phyloP scores from a whole-genome alignment of 768 basidiomycete genomes.

The Chalciporus chontae region DNA sequence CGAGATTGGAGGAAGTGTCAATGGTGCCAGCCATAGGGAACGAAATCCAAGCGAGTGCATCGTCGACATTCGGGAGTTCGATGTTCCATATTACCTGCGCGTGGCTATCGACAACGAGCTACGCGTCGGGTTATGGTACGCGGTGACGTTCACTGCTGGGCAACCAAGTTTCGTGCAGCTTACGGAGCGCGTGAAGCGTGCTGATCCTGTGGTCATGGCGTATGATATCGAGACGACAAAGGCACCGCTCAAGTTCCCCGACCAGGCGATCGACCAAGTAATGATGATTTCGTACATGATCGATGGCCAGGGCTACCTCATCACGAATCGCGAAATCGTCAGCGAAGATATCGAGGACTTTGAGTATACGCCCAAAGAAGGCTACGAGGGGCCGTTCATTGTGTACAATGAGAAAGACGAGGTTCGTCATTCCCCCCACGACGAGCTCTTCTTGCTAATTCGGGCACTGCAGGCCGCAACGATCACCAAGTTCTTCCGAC shows the following conservation, averaged over 20 bases:
- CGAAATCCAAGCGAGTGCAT: conserved; percentile 88
- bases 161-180: conserved; percentile 71
- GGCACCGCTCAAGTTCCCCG: conserved; percentile 99
- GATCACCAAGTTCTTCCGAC: conserved; percentile 86
- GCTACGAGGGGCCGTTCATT: conserved; percentile 94
- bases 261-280: conserved; percentile 92
- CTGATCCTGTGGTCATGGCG: conserved; percentile 98
- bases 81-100: conserved; percentile 95
- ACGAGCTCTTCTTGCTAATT: neutral
- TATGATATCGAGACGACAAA: conserved; percentile 99
- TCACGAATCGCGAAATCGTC: conserved; percentile 96
- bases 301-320: conserved; percentile 95
- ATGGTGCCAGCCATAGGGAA: conserved; percentile 45
- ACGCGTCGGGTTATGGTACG: conserved; percentile 98
- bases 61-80: conserved; percentile 92
- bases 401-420: conserved; percentile 95
- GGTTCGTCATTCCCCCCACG: conserved; percentile 38
- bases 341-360: conserved; percentile 98
- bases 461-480: conserved; percentile 61
- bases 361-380: conserved; percentile 97
- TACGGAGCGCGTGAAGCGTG: conserved; percentile 89
- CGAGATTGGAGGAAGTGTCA: conserved; percentile 41
- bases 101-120: conserved; percentile 99
- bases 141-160: conserved; percentile 78
- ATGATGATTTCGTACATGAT: conserved; percentile 99